These are phyloP conservation scores for Metschnikowia bowlesiae DNA, from an alignment of 805 yeast species.

Conservation along the genomic window DNA sequence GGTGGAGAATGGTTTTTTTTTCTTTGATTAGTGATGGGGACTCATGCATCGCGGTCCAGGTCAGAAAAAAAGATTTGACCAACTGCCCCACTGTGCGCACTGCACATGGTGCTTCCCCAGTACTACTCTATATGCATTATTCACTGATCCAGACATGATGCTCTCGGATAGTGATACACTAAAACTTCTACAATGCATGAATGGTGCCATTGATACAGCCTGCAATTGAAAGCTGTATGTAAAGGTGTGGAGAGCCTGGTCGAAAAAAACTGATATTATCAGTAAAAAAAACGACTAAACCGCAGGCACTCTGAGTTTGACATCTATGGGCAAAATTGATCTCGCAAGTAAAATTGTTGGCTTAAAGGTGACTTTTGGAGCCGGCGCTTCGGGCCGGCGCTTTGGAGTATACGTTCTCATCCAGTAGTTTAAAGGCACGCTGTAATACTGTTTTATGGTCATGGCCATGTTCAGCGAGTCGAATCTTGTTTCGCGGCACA, in stretches of 20 bases:
- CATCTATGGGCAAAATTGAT: neutral
- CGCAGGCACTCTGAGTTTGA: neutral
- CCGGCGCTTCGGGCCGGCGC: neutral
- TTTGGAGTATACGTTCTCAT: neutral
- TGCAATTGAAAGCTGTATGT: neutral
- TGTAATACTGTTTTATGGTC: too few species aligned
- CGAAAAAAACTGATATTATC: neutral
- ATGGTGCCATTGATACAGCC: neutral
- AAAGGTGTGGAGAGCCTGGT: neutral
- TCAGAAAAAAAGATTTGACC: neutral
- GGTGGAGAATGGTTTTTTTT: slow-evolving; percentile 1
- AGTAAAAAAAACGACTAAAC: slow-evolving; percentile 4
- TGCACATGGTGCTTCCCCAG: neutral
- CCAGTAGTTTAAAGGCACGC: neutral
- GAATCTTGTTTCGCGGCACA: neutral
- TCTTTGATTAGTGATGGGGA: neutral
- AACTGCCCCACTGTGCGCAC: neutral
- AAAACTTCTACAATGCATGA: neutral
- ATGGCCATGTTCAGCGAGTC: too few species aligned
- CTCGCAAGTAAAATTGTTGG: neutral
- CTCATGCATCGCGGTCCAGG: slow-evolving; percentile 3
- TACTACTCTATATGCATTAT: neutral
- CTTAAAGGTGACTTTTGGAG: neutral
- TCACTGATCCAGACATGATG: too few species aligned
- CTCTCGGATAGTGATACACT: neutral